Evolutionary conservation across 306 rosid species (phyloP).

Genomic region (Spatholobus suberectus): DNA sequence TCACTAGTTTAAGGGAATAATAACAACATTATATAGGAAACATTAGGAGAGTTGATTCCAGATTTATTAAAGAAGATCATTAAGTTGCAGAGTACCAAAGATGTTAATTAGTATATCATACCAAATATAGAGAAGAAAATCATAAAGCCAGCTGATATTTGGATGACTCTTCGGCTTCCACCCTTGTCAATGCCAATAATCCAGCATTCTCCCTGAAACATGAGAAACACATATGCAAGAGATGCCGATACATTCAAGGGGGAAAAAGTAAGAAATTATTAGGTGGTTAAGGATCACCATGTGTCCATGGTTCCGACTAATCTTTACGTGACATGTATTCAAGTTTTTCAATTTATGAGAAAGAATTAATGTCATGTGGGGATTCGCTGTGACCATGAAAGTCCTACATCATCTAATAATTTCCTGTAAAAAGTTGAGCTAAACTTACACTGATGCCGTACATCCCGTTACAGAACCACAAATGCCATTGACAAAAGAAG

Average conservation of each 20-base stretch:
- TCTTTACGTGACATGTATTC: no score
- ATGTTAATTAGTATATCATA: conserved; percentile 36
- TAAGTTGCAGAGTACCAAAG: background rate
- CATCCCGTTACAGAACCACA: conserved; percentile 74
- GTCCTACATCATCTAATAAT: no score
- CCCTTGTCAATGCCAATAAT: conserved; percentile 80
- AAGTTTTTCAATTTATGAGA: no score
- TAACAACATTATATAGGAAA: background rate
- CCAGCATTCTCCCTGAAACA: conserved; percentile 73
- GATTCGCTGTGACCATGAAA: no score
- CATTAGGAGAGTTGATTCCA: background rate
- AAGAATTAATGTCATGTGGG: no score
- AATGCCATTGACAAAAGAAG: conserved; percentile 68
- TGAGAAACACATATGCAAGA: background rate
- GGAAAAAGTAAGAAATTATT: no score
- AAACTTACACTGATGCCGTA: conserved; percentile 74
- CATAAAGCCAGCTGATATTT: conserved; percentile 87
- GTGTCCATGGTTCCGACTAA: no score
- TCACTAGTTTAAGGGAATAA: background rate
- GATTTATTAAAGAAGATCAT: background rate
- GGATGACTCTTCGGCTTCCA: conserved; percentile 89
- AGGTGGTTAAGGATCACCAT: no score
- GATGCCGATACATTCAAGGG: no score
- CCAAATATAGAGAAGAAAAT: conserved; percentile 85
- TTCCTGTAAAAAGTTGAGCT: background rate